Evolutionary conservation across 352 stramenopile genomes (phyloP).

Genomic region (Globisporangium heterothallicum): DNA sequence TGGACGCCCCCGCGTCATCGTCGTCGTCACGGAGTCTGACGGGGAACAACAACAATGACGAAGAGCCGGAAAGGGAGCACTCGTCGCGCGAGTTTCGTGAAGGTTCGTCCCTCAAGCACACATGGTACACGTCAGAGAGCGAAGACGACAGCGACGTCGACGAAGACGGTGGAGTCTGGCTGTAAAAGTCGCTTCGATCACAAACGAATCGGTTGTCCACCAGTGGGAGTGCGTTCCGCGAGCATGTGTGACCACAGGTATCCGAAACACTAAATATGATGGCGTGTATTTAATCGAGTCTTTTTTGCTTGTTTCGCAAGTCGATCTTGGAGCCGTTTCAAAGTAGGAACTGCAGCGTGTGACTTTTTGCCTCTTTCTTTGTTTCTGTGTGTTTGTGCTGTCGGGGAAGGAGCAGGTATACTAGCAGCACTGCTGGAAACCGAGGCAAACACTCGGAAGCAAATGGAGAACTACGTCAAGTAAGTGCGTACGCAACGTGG

Average conservation of each 20-base stretch:
- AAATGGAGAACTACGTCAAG: slow-evolving; percentile 49
- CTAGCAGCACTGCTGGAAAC: background rate
- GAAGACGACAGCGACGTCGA: slow-evolving; percentile 31
- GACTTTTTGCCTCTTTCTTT: too few relatives aligned
- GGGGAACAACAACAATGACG: slow-evolving; percentile 15
- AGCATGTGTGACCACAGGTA: background rate
- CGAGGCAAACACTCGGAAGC: too few relatives aligned
- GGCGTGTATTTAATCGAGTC: slow-evolving; percentile 6
- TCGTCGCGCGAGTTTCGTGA: background rate
- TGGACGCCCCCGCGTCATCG: slow-evolving; percentile 21
- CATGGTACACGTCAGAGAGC: slow-evolving; percentile 13
- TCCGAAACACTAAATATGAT: background rate
- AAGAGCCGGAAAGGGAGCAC: slow-evolving; percentile 11
- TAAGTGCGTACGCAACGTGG: too few relatives aligned
- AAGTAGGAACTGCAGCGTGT: too few relatives aligned
- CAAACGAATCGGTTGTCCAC: too few relatives aligned
- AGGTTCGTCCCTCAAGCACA: slow-evolving; percentile 9
- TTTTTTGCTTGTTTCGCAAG: background rate
- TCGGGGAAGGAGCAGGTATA: background rate
- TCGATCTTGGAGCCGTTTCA: background rate
- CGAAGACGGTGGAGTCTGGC: slow-evolving; percentile 51
- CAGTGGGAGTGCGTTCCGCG: background rate
- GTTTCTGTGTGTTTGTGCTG: background rate
- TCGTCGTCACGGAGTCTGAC: slow-evolving; percentile 13
- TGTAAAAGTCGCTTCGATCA: slow-evolving; percentile 27